phyloP scores from a whole-genome alignment of 1,284 basidiomycete genomes.

The Farysia itapuensis region DNA sequence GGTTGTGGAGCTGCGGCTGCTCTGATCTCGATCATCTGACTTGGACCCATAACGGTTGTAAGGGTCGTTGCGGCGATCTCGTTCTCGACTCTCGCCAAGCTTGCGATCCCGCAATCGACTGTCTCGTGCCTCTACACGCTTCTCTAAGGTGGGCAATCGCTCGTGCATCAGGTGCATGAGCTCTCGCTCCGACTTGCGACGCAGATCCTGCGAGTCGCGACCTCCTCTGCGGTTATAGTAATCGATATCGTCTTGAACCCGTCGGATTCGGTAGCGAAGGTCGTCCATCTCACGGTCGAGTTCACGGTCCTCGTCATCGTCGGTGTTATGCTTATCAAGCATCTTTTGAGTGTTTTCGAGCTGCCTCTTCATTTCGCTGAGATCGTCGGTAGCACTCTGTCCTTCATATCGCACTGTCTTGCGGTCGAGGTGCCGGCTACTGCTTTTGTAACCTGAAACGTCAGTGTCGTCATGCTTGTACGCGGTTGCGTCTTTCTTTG shows the following conservation, averaged over 20 bases:
- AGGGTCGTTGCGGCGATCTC: slow-evolving; percentile 81
- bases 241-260: slow-evolving; percentile 91
- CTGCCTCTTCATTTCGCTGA: slow-evolving; percentile 83
- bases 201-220: slow-evolving; percentile 73
- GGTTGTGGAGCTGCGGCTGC: slow-evolving; percentile 9
- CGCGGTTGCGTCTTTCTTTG: slow-evolving; percentile 81
- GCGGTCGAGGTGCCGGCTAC: slow-evolving; percentile 83
- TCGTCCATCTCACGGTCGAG: slow-evolving; percentile 88
- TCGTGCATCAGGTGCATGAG: slow-evolving; percentile 85
- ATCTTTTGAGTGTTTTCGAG: slow-evolving; percentile 78
- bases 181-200: slow-evolving; percentile 84
- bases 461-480: slow-evolving; percentile 78
- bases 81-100: slow-evolving; percentile 65
- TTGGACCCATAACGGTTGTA: slow-evolving; percentile 30
- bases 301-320: slow-evolving; percentile 71
- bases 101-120: slow-evolving; percentile 71
- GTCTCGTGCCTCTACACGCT: slow-evolving; percentile 78
- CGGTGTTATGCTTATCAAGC: slow-evolving; percentile 75
- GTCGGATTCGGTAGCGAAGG: slow-evolving; percentile 78
- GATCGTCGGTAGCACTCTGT: slow-evolving; percentile 68
- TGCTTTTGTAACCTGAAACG: slow-evolving; percentile 74
- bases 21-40: slow-evolving; percentile 27
- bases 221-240: slow-evolving; percentile 79
- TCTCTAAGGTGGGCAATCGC: slow-evolving; percentile 85
- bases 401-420: slow-evolving; percentile 77